Conservation (phyloP, 2,329 filamentous ascomycete species). For the Sphaerostilbella broomeana region DNA sequence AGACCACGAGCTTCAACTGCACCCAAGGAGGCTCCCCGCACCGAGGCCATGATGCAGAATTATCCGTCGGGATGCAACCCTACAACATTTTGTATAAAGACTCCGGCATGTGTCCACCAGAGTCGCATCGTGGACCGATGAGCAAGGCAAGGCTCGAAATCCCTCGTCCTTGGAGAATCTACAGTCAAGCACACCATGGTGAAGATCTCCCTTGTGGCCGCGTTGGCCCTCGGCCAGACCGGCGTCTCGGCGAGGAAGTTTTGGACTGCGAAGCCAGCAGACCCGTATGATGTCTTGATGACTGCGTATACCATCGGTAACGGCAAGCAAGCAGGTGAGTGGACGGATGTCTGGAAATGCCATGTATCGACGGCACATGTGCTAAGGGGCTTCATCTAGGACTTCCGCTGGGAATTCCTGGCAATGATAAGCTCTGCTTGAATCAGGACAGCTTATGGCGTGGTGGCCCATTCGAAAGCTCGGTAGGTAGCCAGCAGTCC, state of each 20-base stretch:
- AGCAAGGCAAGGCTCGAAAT: no score
- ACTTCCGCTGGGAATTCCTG: conserved; percentile 37
- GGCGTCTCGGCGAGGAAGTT: conserved; percentile 6
- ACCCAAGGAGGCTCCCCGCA: no score
- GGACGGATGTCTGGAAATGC: conserved; percentile 1
- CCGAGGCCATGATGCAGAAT: no score
- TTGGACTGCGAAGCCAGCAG: conserved; percentile 9
- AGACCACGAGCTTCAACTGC: no score
- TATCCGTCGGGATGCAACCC: no score
- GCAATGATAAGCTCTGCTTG: conserved; percentile 35
- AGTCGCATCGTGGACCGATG: no score
- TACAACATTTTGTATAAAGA: no score
- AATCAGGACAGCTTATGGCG: conserved; percentile 46
- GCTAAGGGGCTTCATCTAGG: no score
- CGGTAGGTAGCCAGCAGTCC: conserved; percentile 27
- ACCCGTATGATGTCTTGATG: conserved; percentile 21
- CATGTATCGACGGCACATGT: no score
- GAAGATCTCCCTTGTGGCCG: conserved; percentile 1
- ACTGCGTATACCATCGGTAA: conserved; percentile 42
- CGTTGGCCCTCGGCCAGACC: conserved; percentile 5
- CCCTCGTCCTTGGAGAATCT: no score
- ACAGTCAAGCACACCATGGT: no score
- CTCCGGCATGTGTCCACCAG: no score
- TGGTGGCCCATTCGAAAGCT: conserved; percentile 41
- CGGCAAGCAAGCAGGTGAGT: conserved; percentile 36